A percentile compares a stretch with the other conserved stretches of the same genome.
phyloP scores from a whole-genome alignment of 2,329 filamentous ascomycete genomes.

The Apiospora pterosperma region DNA sequence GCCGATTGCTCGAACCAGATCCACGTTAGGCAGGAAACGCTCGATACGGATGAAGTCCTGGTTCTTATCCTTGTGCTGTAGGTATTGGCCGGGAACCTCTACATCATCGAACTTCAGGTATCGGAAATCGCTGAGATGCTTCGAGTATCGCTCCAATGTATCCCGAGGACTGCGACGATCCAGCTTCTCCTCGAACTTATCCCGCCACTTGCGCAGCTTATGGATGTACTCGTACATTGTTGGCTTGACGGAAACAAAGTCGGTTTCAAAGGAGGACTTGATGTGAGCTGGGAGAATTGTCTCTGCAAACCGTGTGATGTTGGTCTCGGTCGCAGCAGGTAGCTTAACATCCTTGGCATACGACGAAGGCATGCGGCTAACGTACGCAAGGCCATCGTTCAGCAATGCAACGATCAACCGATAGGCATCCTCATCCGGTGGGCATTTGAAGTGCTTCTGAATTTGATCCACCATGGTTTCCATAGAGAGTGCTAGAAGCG shows the following conservation, averaged over 20 bases:
- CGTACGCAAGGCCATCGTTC: slow-evolving; percentile 91
- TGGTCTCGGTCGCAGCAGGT: slow-evolving; percentile 84
- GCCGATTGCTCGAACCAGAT: slow-evolving; percentile 85
- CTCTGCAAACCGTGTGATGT: slow-evolving; percentile 95
- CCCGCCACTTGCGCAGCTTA: slow-evolving; percentile 91
- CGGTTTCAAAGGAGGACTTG: slow-evolving; percentile 92
- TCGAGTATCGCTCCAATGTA: slow-evolving; percentile 81
- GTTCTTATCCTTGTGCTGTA: slow-evolving; percentile 98
- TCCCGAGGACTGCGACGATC: slow-evolving; percentile 74
- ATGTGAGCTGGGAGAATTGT: slow-evolving; percentile 94
- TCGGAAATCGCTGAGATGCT: slow-evolving; percentile 91
- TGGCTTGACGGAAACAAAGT: slow-evolving; percentile 92
- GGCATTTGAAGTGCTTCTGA: slow-evolving; percentile 98
- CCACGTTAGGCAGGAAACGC: slow-evolving; percentile 91
- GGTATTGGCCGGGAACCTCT: slow-evolving; percentile 93
- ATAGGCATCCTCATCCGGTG: slow-evolving; percentile 96
- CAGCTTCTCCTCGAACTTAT: slow-evolving; percentile 96
- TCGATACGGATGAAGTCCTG: slow-evolving; percentile 98
- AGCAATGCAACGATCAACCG: slow-evolving; percentile 94
- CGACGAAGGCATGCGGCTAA: slow-evolving; percentile 79
- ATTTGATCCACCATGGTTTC: slow-evolving; percentile 99
- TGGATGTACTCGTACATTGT: slow-evolving; percentile 99
- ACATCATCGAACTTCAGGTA: slow-evolving; percentile 99
- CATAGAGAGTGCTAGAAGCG: slow-evolving; percentile 93
- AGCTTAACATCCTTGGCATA: slow-evolving; percentile 92